phyloP scores from a whole-genome alignment of 345 rosid species.

The Conringia planisiliqua region DNA sequence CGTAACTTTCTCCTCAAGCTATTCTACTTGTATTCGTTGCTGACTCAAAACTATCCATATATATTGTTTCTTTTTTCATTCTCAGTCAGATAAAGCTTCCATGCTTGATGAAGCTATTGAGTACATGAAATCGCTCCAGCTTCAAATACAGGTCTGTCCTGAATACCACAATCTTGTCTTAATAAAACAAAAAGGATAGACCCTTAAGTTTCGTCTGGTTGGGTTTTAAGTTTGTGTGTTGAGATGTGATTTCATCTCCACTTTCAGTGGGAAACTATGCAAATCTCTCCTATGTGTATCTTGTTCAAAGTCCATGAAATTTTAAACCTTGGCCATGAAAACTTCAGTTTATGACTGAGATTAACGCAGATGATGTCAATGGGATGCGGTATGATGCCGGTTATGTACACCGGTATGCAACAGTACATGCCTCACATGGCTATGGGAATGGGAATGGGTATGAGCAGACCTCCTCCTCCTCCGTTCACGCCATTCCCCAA shows the following conservation, averaged over 20 bases:
- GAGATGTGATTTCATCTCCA: neutral
- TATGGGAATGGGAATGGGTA: constrained; percentile 49
- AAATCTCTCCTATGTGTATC: neutral
- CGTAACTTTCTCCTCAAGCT: constrained; percentile 8
- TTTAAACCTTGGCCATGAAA: neutral
- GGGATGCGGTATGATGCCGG: constrained; percentile 78
- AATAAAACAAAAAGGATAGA: neutral
- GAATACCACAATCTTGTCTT: neutral
- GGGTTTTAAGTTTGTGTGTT: neutral
- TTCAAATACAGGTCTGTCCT: constrained; percentile 31
- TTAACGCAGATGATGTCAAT: constrained; percentile 75
- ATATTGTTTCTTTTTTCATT: neutral
- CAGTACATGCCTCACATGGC: constrained; percentile 62
- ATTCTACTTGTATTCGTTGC: neutral
- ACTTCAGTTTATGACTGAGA: constrained; percentile 16
- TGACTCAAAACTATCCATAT: neutral
- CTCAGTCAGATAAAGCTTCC: constrained; percentile 39
- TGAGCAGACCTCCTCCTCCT: constrained; percentile 38
- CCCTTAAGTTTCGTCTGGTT: neutral
- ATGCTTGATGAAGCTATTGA: constrained; percentile 41
- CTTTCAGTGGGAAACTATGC: neutral
- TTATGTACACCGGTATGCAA: constrained; percentile 71
- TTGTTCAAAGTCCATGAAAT: neutral
- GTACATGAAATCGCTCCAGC: constrained; percentile 37
- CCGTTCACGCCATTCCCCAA: constrained; percentile 72